Conservation (phyloP, 2,329 filamentous ascomycete genomes). For the Paecilomyces dactylethromorphus region DNA sequence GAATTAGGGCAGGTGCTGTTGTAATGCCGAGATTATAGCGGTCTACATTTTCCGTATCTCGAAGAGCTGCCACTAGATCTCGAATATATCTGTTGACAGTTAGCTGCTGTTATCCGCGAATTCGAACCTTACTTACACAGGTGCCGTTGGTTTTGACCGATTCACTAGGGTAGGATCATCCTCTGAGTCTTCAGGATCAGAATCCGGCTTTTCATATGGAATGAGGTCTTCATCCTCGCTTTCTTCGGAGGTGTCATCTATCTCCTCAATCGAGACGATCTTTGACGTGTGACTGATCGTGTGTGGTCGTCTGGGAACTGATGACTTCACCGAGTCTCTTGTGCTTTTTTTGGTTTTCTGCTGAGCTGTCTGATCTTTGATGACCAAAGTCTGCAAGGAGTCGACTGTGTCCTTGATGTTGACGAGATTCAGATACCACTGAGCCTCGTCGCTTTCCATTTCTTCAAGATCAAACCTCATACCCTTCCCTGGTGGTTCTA, state of each 20-base stretch:
- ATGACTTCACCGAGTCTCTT: constrained; percentile 5
- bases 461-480: constrained; percentile 84
- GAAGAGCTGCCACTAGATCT: constrained; percentile 70
- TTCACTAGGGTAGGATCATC: constrained; percentile 85
- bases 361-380: constrained; percentile 12
- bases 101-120: constrained; percentile 5
- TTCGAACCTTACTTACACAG: constrained; percentile 51
- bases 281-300: constrained; percentile 24
- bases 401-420: constrained; percentile 59
- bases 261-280: constrained; percentile 55
- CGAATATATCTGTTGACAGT: constrained; percentile 59
- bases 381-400: constrained; percentile 45
- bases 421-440: constrained; percentile 66
- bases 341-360: constrained; percentile 7
- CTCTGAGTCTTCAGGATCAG: constrained; percentile 84
- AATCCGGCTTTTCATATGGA: constrained; percentile 78
- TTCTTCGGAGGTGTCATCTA: constrained; percentile 51
- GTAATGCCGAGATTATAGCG: constrained; percentile 72
- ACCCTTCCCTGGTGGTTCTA: constrained; percentile 60
- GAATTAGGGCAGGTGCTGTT: constrained; percentile 72
- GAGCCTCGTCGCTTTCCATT: constrained; percentile 63
- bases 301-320: constrained; percentile 3
- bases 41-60: constrained; percentile 78
- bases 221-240: constrained; percentile 62
- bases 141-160: constrained; percentile 72